These are phyloP conservation scores for Cubamyces sp. DNA, from an alignment of 768 basidiomycete species.

Conservation along the genomic window DNA sequence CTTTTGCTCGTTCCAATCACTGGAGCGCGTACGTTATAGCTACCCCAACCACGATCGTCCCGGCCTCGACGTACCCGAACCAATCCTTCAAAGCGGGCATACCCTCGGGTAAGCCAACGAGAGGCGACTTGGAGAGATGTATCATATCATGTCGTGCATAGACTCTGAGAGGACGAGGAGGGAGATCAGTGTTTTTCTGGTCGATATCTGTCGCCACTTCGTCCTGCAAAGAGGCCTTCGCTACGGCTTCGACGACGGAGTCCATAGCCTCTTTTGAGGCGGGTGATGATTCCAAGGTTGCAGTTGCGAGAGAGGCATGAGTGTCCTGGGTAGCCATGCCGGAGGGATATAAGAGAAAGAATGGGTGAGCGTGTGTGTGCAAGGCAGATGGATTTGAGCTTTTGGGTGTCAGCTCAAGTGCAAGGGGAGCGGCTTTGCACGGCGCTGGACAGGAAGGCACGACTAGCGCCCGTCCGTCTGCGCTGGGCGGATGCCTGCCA, in stretches of 20 bases:
- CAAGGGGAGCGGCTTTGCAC: conserved; percentile 1
- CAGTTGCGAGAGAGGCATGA: conserved; percentile 6
- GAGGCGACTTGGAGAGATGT: conserved; percentile 69
- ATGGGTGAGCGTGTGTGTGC: conserved; percentile 2
- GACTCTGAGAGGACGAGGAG: conserved; percentile 54
- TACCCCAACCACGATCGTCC: not conserved
- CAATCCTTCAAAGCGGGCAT: conserved; percentile 87
- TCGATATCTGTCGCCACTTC: conserved; percentile 30
- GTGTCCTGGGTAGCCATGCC: conserved; percentile 23
- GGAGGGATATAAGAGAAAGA: not conserved
- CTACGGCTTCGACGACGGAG: conserved; percentile 37
- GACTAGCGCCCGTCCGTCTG: conserved; percentile 9
- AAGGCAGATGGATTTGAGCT: conserved; percentile 17
- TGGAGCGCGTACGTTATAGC: conserved; percentile 29
- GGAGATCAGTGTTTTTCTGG: conserved; percentile 36
- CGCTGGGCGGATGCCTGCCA: not conserved
- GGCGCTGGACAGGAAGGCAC: conserved; percentile 7
- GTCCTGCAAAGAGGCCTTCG: conserved; percentile 39
- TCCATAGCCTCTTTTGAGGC: conserved; percentile 28
- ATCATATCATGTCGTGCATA: conserved; percentile 77
- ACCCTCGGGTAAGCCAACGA: conserved; percentile 67
- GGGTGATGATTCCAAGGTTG: conserved; percentile 1
- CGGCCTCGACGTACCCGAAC: conserved; percentile 71
- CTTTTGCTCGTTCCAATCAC: conserved; percentile 69
- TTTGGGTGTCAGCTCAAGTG: conserved; percentile 21